Base-by-base conservation (phyloP, 352 stramenopile species). In the Globisporangium cylindrosporum region DNA sequence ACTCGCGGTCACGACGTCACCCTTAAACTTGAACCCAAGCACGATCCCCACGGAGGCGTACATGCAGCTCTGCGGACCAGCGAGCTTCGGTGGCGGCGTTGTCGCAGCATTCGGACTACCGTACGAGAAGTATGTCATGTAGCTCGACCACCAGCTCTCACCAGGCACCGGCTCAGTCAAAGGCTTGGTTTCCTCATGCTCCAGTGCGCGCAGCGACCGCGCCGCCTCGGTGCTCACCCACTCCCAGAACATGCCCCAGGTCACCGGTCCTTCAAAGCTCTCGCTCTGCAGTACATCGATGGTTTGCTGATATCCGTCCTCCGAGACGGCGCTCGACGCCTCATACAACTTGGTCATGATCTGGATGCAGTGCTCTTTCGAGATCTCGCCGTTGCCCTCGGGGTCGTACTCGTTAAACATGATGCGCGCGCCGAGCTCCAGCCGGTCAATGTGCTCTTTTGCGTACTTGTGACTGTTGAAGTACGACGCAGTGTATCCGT, bases 161-260 rank as follows among this genome's bases (percentile, higher is more conserved):
- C 70, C 71, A 0, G 75, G 49, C 14, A 82, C 76, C 22, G 79
- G 69, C 36, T 85, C 77, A 0, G 66, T 76, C 36, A 88, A 63
- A 48, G 78, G 76, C 12, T 75, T 75, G 8, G 79, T 72, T 32
- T 90, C 74, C 68, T 86, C 75, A 54, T 86, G 69, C 59, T 96
- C 82, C 14, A 96, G 72, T 27, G 84, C 73, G 20, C 77, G 78
- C 32, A 96, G 76, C 20, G 88, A 87, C 9, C 72, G 69, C 48
- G 88, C 84, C 6, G 89, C 89, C 72, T 94, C 86, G 0, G 81
- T 82, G 61, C 89, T 96, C 29, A 96, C 89, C 85, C 86, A 96
- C 62, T 92, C 81, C 87, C 87, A 96, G 66, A 94, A 96, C 81
- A 92, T 91, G 0, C 78, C 58, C 89, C 89, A 96, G n/a, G 82